Evolutionary conservation across 306 rosid genomes (phyloP), one percentile per base, ranked within the genome.

Genomic region (Alnus glutinosa): DNA sequence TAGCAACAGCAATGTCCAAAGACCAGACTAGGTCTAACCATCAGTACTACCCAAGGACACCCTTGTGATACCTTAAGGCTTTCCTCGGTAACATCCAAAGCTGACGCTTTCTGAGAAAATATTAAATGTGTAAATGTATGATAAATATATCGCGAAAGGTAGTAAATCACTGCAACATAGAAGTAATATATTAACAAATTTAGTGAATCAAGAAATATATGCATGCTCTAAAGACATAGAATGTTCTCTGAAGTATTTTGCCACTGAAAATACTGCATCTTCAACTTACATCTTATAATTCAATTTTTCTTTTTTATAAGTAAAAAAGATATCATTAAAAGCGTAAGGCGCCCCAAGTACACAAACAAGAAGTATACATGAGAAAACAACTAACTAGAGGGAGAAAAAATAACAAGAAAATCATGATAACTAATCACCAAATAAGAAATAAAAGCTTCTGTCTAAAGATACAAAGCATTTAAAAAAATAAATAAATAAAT

Each of bases 41-140:
- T 66, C 78, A 82, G 71, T n/a, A 48, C 68, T 23, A 37, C 34
- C 34, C 37, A 64, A 30, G 68, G 77, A 39, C 4, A 64, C 73
- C 71, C 68, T 76, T 73, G 80, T 63, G 23, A 71, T 89, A 93
- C 98, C 98, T 93, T 93, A 15, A 91, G 90, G 81, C 87, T 71
- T 80, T 89, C 94, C 86, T 89, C 94, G 4, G 92, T 77, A 75
- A 83, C 90, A 77, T 93, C 92, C 84, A 93, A 87, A 73, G 92
- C 91, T 44, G 97, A 81, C 18, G 85, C 64, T 91, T 93, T 93
- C 98, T 93, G 93, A 85, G 77, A 79, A 82, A 77, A 82, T 70
- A 81, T 71, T 13, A 64, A 71, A 10, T 48, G 70, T 34, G 32
- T 7, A 71, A 28, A 47, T 28, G 30, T 19, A 47, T 67, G 14